A percentile compares a stretch with the other conserved stretches of the same genome.
These are phyloP conservation scores for Scheffersomyces titani DNA, from an alignment of 1,139 yeast genomes.

Conservation along the genomic window DNA sequence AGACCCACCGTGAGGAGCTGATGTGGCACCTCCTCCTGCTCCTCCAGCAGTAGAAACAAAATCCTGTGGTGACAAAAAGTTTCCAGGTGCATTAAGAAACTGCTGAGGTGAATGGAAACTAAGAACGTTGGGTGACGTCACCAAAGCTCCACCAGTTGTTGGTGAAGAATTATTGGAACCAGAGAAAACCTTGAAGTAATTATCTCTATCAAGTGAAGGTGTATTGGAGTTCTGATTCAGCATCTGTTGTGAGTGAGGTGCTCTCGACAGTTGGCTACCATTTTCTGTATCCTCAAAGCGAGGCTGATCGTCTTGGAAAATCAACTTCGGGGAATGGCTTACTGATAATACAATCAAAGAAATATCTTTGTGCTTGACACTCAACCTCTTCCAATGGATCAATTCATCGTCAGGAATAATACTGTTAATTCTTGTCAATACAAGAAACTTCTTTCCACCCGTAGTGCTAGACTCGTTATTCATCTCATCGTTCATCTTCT, in stretches of 20 bases:
- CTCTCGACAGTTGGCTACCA: neutral
- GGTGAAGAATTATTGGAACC: conserved; percentile 27
- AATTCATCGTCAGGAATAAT: conserved; percentile 79
- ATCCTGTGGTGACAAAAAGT: conserved; percentile 36
- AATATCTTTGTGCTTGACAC: conserved; percentile 59
- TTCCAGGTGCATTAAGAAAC: conserved; percentile 35
- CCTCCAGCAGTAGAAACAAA: conserved; percentile 11
- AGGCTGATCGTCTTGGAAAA: conserved; percentile 35
- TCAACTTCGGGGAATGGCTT: conserved; percentile 58
- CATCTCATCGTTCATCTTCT: conserved; percentile 34
- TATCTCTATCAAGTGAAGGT: conserved; percentile 4
- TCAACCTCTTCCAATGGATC: conserved; percentile 72
- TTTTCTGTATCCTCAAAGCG: conserved; percentile 2
- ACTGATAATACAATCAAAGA: conserved; percentile 76
- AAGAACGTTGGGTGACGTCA: conserved; percentile 36
- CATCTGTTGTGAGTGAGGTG: conserved; percentile 1
- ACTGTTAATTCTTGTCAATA: conserved; percentile 68
- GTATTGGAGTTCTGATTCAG: conserved; percentile 1
- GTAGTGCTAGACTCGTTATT: conserved; percentile 31
- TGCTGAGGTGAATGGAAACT: conserved; percentile 43
- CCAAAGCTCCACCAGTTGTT: conserved; percentile 25
- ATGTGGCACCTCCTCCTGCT: conserved; percentile 10
- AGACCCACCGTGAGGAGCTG: conserved; percentile 4
- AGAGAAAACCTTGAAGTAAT: conserved; percentile 12
- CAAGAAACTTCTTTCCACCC: conserved; percentile 61